Percentiles rank a stretch among this genome's conserved stretches.
These are phyloP conservation scores for Pontederia crassipes DNA, from an alignment of 176 grass and related monocot species.

Conservation along the genomic window DNA sequence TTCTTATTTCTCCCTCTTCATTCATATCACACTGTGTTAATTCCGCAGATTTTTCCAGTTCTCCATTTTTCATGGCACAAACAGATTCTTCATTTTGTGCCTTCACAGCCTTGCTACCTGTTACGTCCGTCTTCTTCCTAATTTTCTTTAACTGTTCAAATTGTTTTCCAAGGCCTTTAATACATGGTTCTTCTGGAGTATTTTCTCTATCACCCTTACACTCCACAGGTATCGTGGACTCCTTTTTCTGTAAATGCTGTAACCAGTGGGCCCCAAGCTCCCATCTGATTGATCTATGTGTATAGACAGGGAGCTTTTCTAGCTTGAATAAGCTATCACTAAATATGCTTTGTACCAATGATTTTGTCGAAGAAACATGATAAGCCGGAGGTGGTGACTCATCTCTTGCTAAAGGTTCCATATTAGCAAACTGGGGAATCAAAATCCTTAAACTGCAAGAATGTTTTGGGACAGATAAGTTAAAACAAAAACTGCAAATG, in stretches of 20 bases:
- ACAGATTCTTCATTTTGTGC: slow-evolving; percentile 53
- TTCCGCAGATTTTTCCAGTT: slow-evolving; percentile 22
- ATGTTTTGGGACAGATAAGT: not conserved
- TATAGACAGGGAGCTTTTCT: slow-evolving; percentile 26
- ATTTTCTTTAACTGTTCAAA: slow-evolving; percentile 78
- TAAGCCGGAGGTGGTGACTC: slow-evolving; percentile 30
- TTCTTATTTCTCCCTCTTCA: slow-evolving; percentile 41
- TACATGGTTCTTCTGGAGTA: slow-evolving; percentile 38
- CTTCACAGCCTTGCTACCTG: slow-evolving; percentile 28
- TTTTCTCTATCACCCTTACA: slow-evolving; percentile 23
- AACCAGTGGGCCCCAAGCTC: slow-evolving; percentile 84
- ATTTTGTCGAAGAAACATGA: slow-evolving; percentile 31
- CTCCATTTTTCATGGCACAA: slow-evolving; percentile 17
- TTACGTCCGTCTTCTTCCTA: slow-evolving; percentile 55
- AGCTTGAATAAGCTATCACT: slow-evolving; percentile 59
- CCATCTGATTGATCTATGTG: slow-evolving; percentile 64
- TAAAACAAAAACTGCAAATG: too few relatives aligned
- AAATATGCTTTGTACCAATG: slow-evolving; percentile 50
- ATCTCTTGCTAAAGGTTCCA: slow-evolving; percentile 24
- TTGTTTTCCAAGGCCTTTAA: slow-evolving; percentile 90
- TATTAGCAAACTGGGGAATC: slow-evolving; percentile 30
- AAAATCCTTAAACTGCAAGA: slow-evolving; percentile 72
- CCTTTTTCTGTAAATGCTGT: slow-evolving; percentile 84
- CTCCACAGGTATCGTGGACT: slow-evolving; percentile 32
- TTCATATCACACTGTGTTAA: slow-evolving; percentile 18